These are phyloP conservation scores for Monilinia laxa DNA, from an alignment of 2,329 filamentous ascomycete genomes.

Conservation along the genomic window DNA sequence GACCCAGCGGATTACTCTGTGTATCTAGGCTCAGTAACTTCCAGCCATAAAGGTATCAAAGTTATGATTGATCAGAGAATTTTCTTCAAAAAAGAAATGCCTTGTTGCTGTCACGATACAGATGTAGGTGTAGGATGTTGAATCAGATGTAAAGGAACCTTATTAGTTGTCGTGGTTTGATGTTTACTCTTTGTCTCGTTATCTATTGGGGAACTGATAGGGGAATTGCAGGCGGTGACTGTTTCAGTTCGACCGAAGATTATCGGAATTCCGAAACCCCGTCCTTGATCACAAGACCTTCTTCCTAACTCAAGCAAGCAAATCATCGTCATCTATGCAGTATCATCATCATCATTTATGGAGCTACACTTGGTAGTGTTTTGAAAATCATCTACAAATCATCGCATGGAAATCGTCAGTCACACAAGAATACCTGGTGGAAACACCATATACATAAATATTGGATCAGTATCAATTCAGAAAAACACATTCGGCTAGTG, in stretches of 20 bases:
- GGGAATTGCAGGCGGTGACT: slow-evolving; percentile 8
- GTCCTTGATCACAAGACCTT: slow-evolving; percentile 3
- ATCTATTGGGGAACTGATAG: slow-evolving; percentile 14
- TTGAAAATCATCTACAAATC: neutral
- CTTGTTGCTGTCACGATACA: neutral
- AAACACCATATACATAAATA: neutral
- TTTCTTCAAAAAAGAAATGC: neutral
- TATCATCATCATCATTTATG: too few species aligned
- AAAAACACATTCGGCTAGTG: neutral
- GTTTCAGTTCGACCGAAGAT: neutral
- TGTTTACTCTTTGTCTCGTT: slow-evolving; percentile 15
- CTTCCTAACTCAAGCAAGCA: neutral
- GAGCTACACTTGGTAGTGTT: too few species aligned
- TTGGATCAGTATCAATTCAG: too few species aligned
- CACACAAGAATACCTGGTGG: too few species aligned
- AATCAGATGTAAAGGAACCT: neutral
- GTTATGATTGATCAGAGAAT: neutral
- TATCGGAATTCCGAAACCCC: neutral
- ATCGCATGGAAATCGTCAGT: neutral
- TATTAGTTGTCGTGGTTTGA: neutral
- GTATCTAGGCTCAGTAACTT: slow-evolving; percentile 5
- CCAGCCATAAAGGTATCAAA: neutral
- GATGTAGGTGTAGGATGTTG: neutral
- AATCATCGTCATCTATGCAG: too few species aligned
- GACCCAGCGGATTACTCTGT: neutral